These are phyloP conservation scores for Trypanosoma theileri DNA, from an alignment of 208 protist species.

Conservation along the genomic window DNA sequence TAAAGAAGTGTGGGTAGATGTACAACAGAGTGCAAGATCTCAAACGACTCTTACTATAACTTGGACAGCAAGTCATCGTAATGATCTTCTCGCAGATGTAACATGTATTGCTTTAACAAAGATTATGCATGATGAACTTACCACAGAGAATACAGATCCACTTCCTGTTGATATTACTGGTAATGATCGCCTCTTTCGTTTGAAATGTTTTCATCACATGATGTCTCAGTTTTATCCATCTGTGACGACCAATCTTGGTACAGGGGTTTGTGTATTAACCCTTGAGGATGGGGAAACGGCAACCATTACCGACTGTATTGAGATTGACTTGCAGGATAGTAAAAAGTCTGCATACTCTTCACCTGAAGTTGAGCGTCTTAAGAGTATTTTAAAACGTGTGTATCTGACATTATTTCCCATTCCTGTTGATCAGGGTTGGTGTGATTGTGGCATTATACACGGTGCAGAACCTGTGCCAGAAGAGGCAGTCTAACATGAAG, in stretches of 20 bases:
- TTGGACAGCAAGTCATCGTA: slow-evolving; percentile 83
- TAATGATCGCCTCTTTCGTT: slow-evolving; percentile 83
- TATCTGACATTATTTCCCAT: slow-evolving; percentile 91
- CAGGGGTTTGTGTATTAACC: slow-evolving; percentile 59
- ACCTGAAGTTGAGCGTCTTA: slow-evolving; percentile 67
- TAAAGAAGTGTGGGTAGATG: slow-evolving; percentile 73
- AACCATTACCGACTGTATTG: slow-evolving; percentile 82
- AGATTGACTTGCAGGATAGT: slow-evolving; percentile 69
- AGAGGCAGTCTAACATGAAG: slow-evolving; percentile 20
- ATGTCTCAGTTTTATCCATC: slow-evolving; percentile 85
- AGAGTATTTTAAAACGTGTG: slow-evolving; percentile 82
- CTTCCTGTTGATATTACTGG: slow-evolving; percentile 78
- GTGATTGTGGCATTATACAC: slow-evolving; percentile 88
- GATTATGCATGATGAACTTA: slow-evolving; percentile 62
- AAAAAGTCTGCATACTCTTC: slow-evolving; percentile 61
- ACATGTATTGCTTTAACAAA: slow-evolving; percentile 86
- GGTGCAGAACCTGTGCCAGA: slow-evolving; percentile 47
- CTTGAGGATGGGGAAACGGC: slow-evolving; percentile 72
- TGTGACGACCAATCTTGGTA: slow-evolving; percentile 76
- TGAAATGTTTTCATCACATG: slow-evolving; percentile 93
- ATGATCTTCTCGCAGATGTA: slow-evolving; percentile 88
- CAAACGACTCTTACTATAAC: slow-evolving; percentile 86
- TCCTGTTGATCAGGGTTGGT: slow-evolving; percentile 88
- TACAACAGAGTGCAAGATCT: slow-evolving; percentile 64
- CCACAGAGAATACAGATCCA: slow-evolving; percentile 42